Evolutionary conservation across 1,284 basidiomycete genomes (phyloP), one percentile per base, ranked within the genome.

Genomic region (Ganoderma leucocontextum): DNA sequence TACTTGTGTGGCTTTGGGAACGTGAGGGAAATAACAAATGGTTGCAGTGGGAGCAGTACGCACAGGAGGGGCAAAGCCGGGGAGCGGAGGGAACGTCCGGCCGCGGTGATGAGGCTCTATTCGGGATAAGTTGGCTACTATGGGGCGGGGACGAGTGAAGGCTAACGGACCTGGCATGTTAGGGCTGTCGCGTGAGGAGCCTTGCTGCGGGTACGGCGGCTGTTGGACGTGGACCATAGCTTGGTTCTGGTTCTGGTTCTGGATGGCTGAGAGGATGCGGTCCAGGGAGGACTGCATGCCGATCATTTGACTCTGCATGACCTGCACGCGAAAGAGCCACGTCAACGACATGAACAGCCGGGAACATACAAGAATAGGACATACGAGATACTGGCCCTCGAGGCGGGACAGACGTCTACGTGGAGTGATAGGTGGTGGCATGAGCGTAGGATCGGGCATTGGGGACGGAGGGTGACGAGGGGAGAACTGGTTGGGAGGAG

Each of bases 251-350:
- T 76, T 80, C 74, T 89, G 88, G 60, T 78, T 80, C 78, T 92
- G 91, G 63, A 95, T 83, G 12, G 87, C 89, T 55, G 86, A 82
- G 62, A 95, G 80, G 75, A 95, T 95, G 67, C 93, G 88, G 80
- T 95, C 93, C 69, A 95, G 80, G 36, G 93, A 92, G 5, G 92
- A 92, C 80, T 95, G 93, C 90, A 95, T 92, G 73, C 93, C 93
- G 75, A 95, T 95, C 92, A 95, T 94, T 78, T 95, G 93, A 80
- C 91, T 93, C 79, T 95, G 93, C 89, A 95, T 92, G 75, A 94
- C 91, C 92, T 92, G 42, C 41, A 35, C 15, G 53, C 6, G n/a
- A 10, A 38, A 22, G 49, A 57, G 49, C 39, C 42, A 38, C 25
- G 33, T 41, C 44, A 39, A n/a, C 2, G 19, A 58, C 52, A 57